Percentiles rank a stretch among this genome's conserved stretches.
These are phyloP conservation scores for Sclerotinia glacialis DNA, from an alignment of 2,329 filamentous ascomycete species.

Conservation along the genomic window DNA sequence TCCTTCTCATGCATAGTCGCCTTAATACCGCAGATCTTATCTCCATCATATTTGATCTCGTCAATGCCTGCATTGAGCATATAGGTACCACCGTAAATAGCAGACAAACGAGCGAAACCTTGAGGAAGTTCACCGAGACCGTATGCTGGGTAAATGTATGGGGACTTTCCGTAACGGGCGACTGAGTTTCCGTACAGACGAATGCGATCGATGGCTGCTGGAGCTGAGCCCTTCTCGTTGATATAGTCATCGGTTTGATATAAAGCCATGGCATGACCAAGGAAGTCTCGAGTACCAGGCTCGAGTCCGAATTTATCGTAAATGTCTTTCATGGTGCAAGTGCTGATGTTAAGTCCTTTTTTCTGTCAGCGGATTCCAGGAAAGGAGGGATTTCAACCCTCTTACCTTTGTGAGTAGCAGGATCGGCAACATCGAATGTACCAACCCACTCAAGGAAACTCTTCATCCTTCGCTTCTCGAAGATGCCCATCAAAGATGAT, in stretches of 20 bases:
- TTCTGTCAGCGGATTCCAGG: slow-evolving; percentile 30
- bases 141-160: slow-evolving; percentile 99
- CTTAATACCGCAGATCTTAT: slow-evolving; percentile 92
- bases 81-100: slow-evolving; percentile 98
- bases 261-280: slow-evolving; percentile 97
- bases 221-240: slow-evolving; percentile 65
- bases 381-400: slow-evolving; percentile 33
- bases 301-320: slow-evolving; percentile 98
- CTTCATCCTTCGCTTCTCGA: slow-evolving; percentile 97
- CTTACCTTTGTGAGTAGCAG: slow-evolving; percentile 83
- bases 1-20: slow-evolving; percentile 89
- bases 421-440: slow-evolving; percentile 76
- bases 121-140: slow-evolving; percentile 95
- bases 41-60: slow-evolving; percentile 79
- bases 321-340: slow-evolving; percentile 92
- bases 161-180: slow-evolving; percentile 94
- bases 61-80: slow-evolving; percentile 97
- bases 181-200: slow-evolving; percentile 97
- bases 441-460: slow-evolving; percentile 96
- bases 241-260: slow-evolving; percentile 91
- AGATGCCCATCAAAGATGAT: slow-evolving; percentile 93
- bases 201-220: slow-evolving; percentile 87
- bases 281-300: slow-evolving; percentile 84
- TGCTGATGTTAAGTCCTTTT: slow-evolving; percentile 73
- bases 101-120: slow-evolving; percentile 93